Evolutionary conservation across 352 stramenopile species (phyloP), one percentile per base, ranked within the genome.

Genomic region (Pythium diclinum): DNA sequence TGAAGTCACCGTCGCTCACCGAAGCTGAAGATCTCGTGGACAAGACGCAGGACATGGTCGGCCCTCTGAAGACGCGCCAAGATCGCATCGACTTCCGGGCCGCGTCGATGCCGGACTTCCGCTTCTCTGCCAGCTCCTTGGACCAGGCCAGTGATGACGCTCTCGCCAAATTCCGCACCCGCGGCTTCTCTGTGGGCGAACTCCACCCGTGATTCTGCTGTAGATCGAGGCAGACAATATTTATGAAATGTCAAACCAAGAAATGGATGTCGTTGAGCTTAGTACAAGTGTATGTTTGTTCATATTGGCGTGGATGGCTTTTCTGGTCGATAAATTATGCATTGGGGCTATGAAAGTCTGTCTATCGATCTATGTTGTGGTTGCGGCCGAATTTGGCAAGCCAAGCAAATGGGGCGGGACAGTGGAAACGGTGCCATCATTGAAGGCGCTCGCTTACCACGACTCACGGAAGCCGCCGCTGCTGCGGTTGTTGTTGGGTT

Each of bases 1-100:
- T 89, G 5, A 77, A 79, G 2, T 54, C 86, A 9, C 46, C 68
- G 19, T 85, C 78, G 42, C 52, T 89, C 33, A 69, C 56, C 17
- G 75, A 80, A 47, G 76, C 77, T 10, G 60, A 85, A n/a, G 75
- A 85, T 16, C 42, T 68, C 9, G 76, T 78, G 14, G 62, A 71
- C 14, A 71, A 75, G 9, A 67, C 69, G n/a, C 64, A 66, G 8
- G 59, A 71, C 14, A 62, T 84, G 44, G 46, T 80, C 23, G 65
- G 71, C 17, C 65, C 69, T 14, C 38, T 72, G 46, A 90, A 90
- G 70, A 88, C 81, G 10, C 79, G 79, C 38, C 78, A 88, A 59
- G 81, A 90, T n/a, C 76, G 81, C 46, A 83, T 88, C 56, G 79
- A 88, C 61, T 87, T 85, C 65, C 79, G 81, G 25, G 75, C 76